Evolutionary conservation across 768 basidiomycete genomes (phyloP), one percentile per base, ranked within the genome.

Genomic region (Naematelia encephala): DNA sequence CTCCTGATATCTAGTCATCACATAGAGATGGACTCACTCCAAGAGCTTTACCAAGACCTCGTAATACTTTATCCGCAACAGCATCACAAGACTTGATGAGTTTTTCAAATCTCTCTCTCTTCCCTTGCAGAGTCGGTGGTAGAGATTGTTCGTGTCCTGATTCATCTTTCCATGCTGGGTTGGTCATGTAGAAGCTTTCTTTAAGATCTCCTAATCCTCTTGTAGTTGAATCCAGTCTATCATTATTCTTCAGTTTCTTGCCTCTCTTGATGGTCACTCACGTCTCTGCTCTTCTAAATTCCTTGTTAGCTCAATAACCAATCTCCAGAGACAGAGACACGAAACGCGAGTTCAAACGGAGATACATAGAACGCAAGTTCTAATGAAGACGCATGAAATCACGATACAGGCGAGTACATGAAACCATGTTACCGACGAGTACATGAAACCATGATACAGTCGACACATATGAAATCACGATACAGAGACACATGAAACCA

Each of bases 141-240:
- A 60, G 30, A 25, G 46, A 21, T 39, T 60, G 59, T n/a, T 8
- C 13, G 8, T 47, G 2, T 11, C 53, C 52, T 1, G 54, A 27
- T 8, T 16, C 11, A 2, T 14, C 28, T 12, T 30, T n/a, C 59
- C 59, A 60, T 8, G 25, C 13, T 3, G 25, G 14, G 27, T 60
- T 52, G 27, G 48, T 52, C 26, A 19, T 45, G 47, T 47, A 49
- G 47, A 54, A 60, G 21, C 23, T 46, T 26, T 60, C 59, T 49
- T 60, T 60, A 27, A 60, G 44, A 25, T 60, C 59, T 5, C 59
- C 59, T 12, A n/a, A n/a, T 8, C 43, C 26, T 4, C 52, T 42
- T 30, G 11, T 54, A 4, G 22, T 25, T 19, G 42, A 60, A 27
- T 47, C 45, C 19, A 60, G 59, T 16, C 52, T 55, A 42, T 28